Percentiles rank a stretch among this genome's conserved stretches.
phyloP scores from a whole-genome alignment of 1,284 basidiomycete genomes.

The Naganishia liquefaciens region DNA sequence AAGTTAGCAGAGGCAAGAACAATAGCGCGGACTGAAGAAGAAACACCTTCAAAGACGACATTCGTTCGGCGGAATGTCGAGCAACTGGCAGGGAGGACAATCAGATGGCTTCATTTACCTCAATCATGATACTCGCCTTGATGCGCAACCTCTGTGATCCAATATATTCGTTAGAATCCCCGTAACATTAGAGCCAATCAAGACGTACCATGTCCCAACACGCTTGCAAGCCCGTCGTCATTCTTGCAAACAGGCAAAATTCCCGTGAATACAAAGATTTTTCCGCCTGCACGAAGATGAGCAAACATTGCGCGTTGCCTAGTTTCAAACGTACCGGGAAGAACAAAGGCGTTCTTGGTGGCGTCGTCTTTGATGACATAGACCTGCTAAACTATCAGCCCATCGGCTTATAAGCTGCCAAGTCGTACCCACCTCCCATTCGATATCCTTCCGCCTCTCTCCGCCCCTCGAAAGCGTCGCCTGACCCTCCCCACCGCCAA shows the following conservation, averaged over 20 bases:
- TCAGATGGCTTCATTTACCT: background rate
- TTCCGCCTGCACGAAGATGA: slow-evolving; percentile 56
- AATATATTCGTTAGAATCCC: background rate
- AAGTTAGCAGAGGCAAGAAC: slow-evolving; percentile 58
- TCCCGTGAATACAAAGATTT: slow-evolving; percentile 86
- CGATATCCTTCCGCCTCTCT: slow-evolving; percentile 52
- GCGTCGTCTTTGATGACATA: slow-evolving; percentile 76
- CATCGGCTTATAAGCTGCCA: background rate
- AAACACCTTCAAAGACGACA: slow-evolving; percentile 60
- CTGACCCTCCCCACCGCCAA: slow-evolving; percentile 26
- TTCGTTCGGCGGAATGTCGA: slow-evolving; percentile 71
- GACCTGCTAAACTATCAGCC: slow-evolving; percentile 58
- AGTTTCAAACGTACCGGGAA: slow-evolving; percentile 60
- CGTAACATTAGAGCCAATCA: background rate
- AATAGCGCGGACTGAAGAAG: slow-evolving; percentile 43
- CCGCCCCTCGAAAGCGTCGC: slow-evolving; percentile 37
- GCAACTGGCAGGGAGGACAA: slow-evolving; percentile 60
- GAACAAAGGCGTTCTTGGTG: slow-evolving; percentile 77
- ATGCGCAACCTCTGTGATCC: slow-evolving; percentile 74
- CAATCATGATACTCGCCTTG: slow-evolving; percentile 59
- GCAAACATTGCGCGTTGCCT: background rate
- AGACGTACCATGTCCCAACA: slow-evolving; percentile 76
- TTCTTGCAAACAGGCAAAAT: slow-evolving; percentile 77
- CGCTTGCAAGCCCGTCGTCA: slow-evolving; percentile 80
- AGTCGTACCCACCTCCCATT: slow-evolving; percentile 50